A percentile compares a stretch with the other conserved stretches of the same genome.
Conservation (phyloP, 2,329 filamentous ascomycete genomes). For the Trichoderma sp. region DNA sequence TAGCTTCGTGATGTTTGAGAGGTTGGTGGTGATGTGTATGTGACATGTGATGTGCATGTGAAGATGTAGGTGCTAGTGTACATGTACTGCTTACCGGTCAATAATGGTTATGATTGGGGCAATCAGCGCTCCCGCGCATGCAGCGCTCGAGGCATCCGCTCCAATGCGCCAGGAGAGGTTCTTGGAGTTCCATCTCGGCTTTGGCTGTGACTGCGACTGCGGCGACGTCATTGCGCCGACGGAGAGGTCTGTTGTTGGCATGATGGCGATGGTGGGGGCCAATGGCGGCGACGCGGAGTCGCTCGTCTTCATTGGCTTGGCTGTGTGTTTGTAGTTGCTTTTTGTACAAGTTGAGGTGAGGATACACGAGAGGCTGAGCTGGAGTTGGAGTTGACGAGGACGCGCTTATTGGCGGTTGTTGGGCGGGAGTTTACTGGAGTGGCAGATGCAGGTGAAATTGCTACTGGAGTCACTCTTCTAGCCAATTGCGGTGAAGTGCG, state of each 20-base stretch:
- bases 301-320: slow-evolving; percentile 13
- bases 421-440: not conserved
- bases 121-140: slow-evolving; percentile 72
- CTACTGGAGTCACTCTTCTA: not conserved
- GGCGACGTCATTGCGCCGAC: slow-evolving; percentile 1
- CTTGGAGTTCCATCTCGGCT: slow-evolving; percentile 72
- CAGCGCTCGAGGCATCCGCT: slow-evolving; percentile 70
- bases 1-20: slow-evolving; percentile 16
- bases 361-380: not conserved
- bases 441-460: not conserved
- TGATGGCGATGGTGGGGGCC: not conserved
- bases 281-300: not conserved
- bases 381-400: not conserved
- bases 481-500: not conserved
- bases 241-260: not conserved
- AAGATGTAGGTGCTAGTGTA: not conserved
- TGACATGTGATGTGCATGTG: no score
- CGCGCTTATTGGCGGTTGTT: not conserved
- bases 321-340: not conserved
- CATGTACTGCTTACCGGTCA: slow-evolving; percentile 63
- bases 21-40: no score
- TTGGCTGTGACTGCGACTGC: not conserved
- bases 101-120: slow-evolving; percentile 87
- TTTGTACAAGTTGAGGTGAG: no score
- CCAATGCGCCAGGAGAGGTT: slow-evolving; percentile 69